Base-by-base conservation (phyloP, 306 rosid species). In the Pterocarpus santalinus region DNA sequence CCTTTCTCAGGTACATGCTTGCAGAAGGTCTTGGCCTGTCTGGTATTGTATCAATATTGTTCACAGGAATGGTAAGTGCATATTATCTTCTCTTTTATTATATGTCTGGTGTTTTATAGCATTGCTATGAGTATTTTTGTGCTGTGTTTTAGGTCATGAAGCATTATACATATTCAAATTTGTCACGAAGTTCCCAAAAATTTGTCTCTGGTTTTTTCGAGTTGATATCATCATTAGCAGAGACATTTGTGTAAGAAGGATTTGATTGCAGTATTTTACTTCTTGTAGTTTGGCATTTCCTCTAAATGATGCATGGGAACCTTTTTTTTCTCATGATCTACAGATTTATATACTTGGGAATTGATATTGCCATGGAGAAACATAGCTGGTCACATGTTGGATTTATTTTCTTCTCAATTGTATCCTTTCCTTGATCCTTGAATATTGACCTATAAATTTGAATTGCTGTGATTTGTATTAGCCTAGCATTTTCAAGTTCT, bases 361-460 rank as follows among this genome's bases (percentile, higher is more conserved):
- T 92, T 62, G 93, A 92, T 87, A 92, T 92, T 76, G 92, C 91
- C 47, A 87, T 92, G 92, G 95, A 92, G 81, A 84, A 89, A 46
- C 92, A 90, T 88, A 86, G 92, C 84, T 90, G 97, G 97, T 92
- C 97, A 53, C 97, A 92, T 80, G 89, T 89, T 76, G 97, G 93
- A 77, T 92, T 92, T 86, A 89, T 92, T 77, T 90, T 90, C 70
- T 92, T 89, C 90, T 90, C 97, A 44, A 89, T 92, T 76, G 97
- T 92, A 92, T 92, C 97, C 97, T 84, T 73, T 82, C 36, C 64
- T 80, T 49, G 56, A 44, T 79, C 72, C 35, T 38, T 51, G 22
- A 5, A 1, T 76, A 16, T 49, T 76, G 28, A 49, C 46, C 65
- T 43, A 75, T 57, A 57, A 6, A 65, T 65, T 69, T 76, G 67